Percentiles rank a stretch among this genome's conserved stretches.
phyloP scores from a whole-genome alignment of 2,329 filamentous ascomycete species.

The Fusarium sp. region DNA sequence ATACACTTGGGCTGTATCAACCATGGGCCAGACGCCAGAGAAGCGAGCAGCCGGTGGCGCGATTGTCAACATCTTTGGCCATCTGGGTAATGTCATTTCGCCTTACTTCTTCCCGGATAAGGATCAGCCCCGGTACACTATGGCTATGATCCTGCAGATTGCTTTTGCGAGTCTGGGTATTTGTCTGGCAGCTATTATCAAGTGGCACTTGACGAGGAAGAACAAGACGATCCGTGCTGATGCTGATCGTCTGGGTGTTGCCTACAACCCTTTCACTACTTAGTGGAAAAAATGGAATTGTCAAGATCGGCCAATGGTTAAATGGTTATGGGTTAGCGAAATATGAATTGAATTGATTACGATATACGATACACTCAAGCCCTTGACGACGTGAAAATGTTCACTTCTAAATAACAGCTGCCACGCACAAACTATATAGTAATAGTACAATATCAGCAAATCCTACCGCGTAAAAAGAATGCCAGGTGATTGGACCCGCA shows the following conservation, averaged over 20 bases:
- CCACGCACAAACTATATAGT: too few relatives aligned
- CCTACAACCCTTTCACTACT: constrained; percentile 39
- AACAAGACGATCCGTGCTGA: constrained; percentile 37
- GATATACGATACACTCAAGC: too few relatives aligned
- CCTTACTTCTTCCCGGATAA: constrained; percentile 56
- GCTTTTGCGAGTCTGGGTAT: constrained; percentile 35
- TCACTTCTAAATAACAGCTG: too few relatives aligned
- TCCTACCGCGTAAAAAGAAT: too few relatives aligned
- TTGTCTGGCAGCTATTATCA: constrained; percentile 10
- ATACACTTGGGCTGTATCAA: constrained; percentile 53
- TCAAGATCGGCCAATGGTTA: too few relatives aligned
- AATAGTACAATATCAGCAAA: too few relatives aligned
- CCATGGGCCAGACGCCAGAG: constrained; percentile 54
- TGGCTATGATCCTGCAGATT: constrained; percentile 48
- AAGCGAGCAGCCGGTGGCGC: constrained; percentile 55
- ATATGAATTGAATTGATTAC: too few relatives aligned
- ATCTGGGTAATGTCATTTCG: constrained; percentile 57
- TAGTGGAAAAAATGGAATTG: neutral
- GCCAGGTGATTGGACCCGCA: neutral
- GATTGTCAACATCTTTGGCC: constrained; percentile 55
- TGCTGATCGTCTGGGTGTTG: constrained; percentile 30
- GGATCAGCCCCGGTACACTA: constrained; percentile 50
- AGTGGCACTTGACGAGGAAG: constrained; percentile 37
- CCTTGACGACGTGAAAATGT: too few relatives aligned
- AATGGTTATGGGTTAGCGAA: too few relatives aligned